Base-by-base conservation (phyloP, 2,329 filamentous ascomycete genomes). In the Penicillium sp. region DNA sequence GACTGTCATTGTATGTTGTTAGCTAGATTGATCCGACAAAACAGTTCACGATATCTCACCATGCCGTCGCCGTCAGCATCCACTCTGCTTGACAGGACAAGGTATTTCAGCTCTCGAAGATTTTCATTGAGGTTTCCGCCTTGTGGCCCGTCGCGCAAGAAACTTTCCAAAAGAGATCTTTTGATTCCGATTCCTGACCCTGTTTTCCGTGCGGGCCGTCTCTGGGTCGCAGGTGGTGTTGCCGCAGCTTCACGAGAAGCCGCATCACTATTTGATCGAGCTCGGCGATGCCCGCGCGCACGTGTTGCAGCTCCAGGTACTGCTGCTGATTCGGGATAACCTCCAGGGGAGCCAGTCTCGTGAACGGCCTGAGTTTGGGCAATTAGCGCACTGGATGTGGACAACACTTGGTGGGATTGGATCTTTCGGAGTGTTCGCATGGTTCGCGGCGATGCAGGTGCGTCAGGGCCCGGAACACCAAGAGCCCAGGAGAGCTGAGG, bases 71-170 rank as follows among this genome's bases (percentile, higher is more conserved):
- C 73, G 60, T 81, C 79, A 36, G 79, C 77, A 56, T 78, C 76
- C 7, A 81, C 76, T 46, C 77, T 75, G 42, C 74, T 77, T 10
- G 76, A 78, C 38, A 82, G 61, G 45, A 81, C 75, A 26, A 79
- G 70, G 56, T 78, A 78, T 57, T 78, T 72, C 53, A 81, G 62
- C 50, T 79, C 74, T 51, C 77, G 70, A 26, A 81, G 64, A 2
- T 71, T 73, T 46, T 75, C 74, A 0, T 66, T 60, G 13, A 76
- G 65, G 47, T 94, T 86, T 18, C 86, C 88, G 61, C 86, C 82
- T 1, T 85, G 84, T 1, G 91, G 90, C 0, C 91, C 92, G 58
- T 93, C 90, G 61, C 90, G 85, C 43, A 97, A 79, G 42, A 96
- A 81, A 59, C 84, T 80, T 68, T 96, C 90, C 27, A 97, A 74